Percentiles rank a stretch among this genome's conserved stretches.
phyloP scores from a whole-genome alignment of 2,329 filamentous ascomycete species.

The Colletotrichum sp. region DNA sequence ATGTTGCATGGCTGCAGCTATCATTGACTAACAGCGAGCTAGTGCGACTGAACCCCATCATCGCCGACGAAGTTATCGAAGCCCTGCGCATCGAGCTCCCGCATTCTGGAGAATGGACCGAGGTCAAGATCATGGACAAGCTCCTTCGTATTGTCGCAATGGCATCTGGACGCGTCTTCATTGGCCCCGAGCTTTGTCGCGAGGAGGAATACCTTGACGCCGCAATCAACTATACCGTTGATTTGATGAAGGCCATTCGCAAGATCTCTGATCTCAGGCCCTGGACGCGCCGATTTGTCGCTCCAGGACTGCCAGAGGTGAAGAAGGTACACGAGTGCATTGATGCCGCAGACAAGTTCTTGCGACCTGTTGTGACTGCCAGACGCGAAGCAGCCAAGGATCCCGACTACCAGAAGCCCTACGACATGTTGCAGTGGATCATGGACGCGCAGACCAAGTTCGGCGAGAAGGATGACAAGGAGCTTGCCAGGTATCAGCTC shows the following conservation, averaged over 20 bases:
- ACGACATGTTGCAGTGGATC: conserved; percentile 55
- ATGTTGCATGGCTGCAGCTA: background rate
- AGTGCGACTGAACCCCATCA: conserved; percentile 38
- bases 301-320: conserved; percentile 36
- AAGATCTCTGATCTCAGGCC: conserved; percentile 27
- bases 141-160: conserved; percentile 51
- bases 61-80: conserved; percentile 41
- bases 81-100: conserved; percentile 39
- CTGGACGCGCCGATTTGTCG: conserved; percentile 38
- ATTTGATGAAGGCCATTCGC: conserved; percentile 39
- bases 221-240: conserved; percentile 52
- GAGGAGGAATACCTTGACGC: conserved; percentile 48
- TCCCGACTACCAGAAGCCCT: conserved; percentile 33
- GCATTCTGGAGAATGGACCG: conserved; percentile 41
- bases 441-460: conserved; percentile 41
- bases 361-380: conserved; percentile 38
- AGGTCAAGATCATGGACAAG: conserved; percentile 41
- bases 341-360: conserved; percentile 35
- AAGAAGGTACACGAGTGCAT: conserved; percentile 34
- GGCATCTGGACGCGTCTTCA: conserved; percentile 50
- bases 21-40: background rate
- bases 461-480: conserved; percentile 31
- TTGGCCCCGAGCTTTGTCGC: conserved; percentile 51
- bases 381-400: conserved; percentile 25
- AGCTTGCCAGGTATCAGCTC: conserved; percentile 46